Evolutionary conservation across 768 basidiomycete genomes (phyloP), one percentile per base, ranked within the genome.

Genomic region (Russula lepida): DNA sequence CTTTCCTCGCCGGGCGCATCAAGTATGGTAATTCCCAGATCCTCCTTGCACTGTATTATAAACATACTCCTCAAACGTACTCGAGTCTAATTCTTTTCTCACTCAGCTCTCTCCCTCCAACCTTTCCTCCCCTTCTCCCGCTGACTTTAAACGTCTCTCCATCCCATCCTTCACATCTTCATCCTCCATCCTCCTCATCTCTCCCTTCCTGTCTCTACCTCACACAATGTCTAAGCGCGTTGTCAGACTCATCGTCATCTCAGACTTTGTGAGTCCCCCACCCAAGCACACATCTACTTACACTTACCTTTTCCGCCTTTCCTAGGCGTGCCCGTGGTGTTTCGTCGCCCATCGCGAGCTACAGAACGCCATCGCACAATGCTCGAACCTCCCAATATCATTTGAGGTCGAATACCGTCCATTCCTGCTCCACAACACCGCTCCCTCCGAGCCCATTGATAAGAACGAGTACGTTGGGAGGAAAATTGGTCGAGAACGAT

Each of bases 381-480:
- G 68, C 48, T 57, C 64, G 17, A 69, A 75, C 60, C 67, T 73
- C 15, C 71, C 72, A 5, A 41, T 69, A 27, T 52, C 66, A 21
- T 75, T 79, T 68, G 72, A 76, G 41, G 68, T 79, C 65, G 77
- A 80, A 65, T 76, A 78, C 69, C 71, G 76, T 43, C 81, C 81
- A 4, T 82, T 74, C 72, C 65, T 75, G 37, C 75, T 82, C 35
- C 73, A 79, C 63, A 73, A 74, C 3, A 68, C 71, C 7, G 60
- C 79, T 56, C 67, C 70, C 44, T 66, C 67, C 63, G 66, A 73
- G 37, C 61, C 69, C 43, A 13, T 69, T 1, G 69, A 67, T 46
- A 74, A 71, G 65, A 50, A 46, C n/a, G 64, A 71, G 44, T 73
- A 65, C 61, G 66, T 71, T 62, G 32, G 56, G n/a, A 62, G 66